These are phyloP conservation scores for Solanum paucissectum DNA, from an alignment of 257 asterid genomes.

Conservation along the genomic window DNA sequence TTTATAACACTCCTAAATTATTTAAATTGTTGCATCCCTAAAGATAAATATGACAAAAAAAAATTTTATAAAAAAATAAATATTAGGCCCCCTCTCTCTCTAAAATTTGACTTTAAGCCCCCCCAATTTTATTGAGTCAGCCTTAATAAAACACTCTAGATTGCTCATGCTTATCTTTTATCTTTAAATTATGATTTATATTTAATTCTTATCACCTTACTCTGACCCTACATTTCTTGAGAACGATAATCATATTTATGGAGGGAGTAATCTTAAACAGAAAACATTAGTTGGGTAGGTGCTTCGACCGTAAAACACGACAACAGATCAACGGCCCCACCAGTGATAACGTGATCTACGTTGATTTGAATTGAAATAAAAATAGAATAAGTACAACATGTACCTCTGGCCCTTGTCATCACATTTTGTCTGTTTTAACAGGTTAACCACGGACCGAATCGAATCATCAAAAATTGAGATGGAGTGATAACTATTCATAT, in stretches of 20 bases:
- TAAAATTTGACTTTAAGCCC: too few relatives aligned
- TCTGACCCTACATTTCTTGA: background rate
- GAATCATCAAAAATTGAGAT: background rate
- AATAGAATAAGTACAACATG: background rate
- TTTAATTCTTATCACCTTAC: background rate
- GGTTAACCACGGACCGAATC: background rate
- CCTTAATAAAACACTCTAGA: background rate
- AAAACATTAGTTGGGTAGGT: background rate
- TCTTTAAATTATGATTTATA: background rate
- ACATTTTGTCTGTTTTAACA: background rate
- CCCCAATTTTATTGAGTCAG: background rate
- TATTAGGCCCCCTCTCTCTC: background rate
- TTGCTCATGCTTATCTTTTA: background rate
- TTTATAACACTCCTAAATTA: too few relatives aligned
- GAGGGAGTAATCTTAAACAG: background rate
- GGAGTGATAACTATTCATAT: background rate
- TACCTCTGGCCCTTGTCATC: background rate
- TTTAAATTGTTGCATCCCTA: too few relatives aligned
- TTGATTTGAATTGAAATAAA: background rate
- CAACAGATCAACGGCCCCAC: background rate
- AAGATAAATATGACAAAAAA: too few relatives aligned
- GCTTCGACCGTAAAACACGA: background rate
- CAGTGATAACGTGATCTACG: background rate
- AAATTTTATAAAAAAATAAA: too few relatives aligned
- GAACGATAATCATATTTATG: background rate